Percentiles rank a stretch among this genome's conserved stretches.
Conservation (phyloP, 208 protist species). For the Blastocrithidia nonstop region DNA sequence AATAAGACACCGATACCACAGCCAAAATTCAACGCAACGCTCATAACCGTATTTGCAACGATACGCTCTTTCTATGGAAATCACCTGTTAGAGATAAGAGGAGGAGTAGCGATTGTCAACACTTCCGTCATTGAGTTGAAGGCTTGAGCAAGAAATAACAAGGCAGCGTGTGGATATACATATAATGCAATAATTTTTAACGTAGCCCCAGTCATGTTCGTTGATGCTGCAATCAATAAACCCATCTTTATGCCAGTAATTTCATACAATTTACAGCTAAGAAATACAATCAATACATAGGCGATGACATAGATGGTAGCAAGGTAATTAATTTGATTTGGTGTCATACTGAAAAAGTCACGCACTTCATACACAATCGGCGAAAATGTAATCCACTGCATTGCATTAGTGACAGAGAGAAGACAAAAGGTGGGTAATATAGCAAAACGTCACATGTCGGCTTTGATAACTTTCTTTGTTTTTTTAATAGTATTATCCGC, state of each 20-base stretch:
- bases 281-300: slow-evolving; percentile 56
- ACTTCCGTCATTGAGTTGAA: slow-evolving; percentile 62
- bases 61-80: slow-evolving; percentile 45
- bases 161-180: slow-evolving; percentile 27
- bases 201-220: slow-evolving; percentile 31
- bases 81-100: slow-evolving; percentile 63
- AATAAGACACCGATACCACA: slow-evolving; percentile 47
- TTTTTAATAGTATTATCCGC: slow-evolving; percentile 5
- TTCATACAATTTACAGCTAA: slow-evolving; percentile 74
- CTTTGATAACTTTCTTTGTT: slow-evolving; percentile 3
- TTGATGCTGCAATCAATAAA: slow-evolving; percentile 21
- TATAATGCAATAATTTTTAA: slow-evolving; percentile 57
- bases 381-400: slow-evolving; percentile 59
- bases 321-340: slow-evolving; percentile 51
- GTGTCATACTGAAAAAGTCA: slow-evolving; percentile 34
- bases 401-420: slow-evolving; percentile 46
- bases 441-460: slow-evolving; percentile 35
- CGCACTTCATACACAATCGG: slow-evolving; percentile 36
- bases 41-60: slow-evolving; percentile 53
- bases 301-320: slow-evolving; percentile 59
- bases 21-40: slow-evolving; percentile 46
- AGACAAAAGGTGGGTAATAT: slow-evolving; percentile 34
- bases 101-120: slow-evolving; percentile 58
- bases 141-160: slow-evolving; percentile 43
- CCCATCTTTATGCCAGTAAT: slow-evolving; percentile 40